Base-by-base conservation (phyloP, 257 asterid species). In the Lithospermum erythrorhizon region DNA sequence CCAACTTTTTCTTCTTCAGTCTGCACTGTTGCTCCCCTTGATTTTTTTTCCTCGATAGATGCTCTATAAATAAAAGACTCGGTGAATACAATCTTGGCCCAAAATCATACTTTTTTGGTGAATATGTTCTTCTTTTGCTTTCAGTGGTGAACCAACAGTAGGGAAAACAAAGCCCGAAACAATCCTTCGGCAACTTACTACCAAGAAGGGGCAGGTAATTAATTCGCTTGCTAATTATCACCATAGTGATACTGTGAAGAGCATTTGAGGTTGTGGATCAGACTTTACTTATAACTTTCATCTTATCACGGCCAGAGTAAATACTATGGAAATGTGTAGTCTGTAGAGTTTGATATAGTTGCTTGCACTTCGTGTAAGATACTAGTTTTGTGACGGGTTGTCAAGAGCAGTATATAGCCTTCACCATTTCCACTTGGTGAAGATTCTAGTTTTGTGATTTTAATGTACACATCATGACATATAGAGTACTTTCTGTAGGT, bases 91-190 rank as follows among this genome's bases (percentile, higher is more conserved):
- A 1, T 5, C 9, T 10, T 52, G 21, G 21, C 21, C 21, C 5
- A 52, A 18, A n/a, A n/a, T 52, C 21, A 53, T 20, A 11, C 8
- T 1, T 21, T 19, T n/a, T n/a, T 17, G 41, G 62, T 73, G 61
- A 53, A 51, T 53, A 9, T 68, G 55, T 30, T 69, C 70, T 68
- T 45, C 65, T 64, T 27, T 74, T 69, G 19, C 66, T 53, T 52
- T 48, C 69, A 93, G 98, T 69, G 96, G 98, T 57, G 98, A 93
- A 81, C 98, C 97, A 54, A 83, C 87, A 45, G 79, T 68, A 21
- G 96, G 89, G 70, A 93, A 89, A 79, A 93, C 97, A 64, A 89
- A 82, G 78, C 87, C 96, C 15, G 95, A 86, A 75, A 93, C 98
- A 63, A 86, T 93, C 75, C 87, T 93, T 66, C 87, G 95, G 78